Evolutionary conservation across 495 filamentous ascomycete genomes (phyloP).

Genomic region (Copromyces sp.): DNA sequence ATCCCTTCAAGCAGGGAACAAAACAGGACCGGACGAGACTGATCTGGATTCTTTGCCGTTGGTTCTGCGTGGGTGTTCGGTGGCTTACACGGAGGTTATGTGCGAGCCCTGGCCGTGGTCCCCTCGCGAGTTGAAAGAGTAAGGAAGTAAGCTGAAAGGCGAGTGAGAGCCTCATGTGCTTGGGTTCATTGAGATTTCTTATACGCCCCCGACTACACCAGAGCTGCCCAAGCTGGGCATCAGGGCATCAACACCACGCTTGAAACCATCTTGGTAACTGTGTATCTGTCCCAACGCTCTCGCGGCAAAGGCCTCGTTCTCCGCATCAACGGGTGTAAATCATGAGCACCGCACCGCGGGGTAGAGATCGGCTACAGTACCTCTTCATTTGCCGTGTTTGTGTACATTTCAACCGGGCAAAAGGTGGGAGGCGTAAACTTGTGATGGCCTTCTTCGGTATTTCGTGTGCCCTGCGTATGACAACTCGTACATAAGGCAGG

Average conservation of each 20-base stretch:
- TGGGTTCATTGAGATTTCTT: not conserved
- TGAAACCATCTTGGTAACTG: not conserved
- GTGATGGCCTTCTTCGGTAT: not conserved
- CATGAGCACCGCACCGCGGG: not conserved
- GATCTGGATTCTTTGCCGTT: not conserved
- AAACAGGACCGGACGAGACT: not conserved
- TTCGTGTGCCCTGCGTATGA: not conserved
- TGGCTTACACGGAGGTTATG: not conserved
- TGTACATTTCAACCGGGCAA: not conserved
- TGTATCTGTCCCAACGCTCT: not conserved
- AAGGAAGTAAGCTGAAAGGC: not conserved
- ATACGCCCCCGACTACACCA: not conserved
- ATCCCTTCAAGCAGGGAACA: not conserved
- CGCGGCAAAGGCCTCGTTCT: not conserved
- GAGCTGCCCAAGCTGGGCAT: not conserved
- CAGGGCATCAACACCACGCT: not conserved
- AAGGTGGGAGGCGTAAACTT: not conserved
- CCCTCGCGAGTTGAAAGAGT: not conserved
- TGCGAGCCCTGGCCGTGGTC: not conserved
- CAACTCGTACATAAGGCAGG: not conserved
- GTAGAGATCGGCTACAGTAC: not conserved
- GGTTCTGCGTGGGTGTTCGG: not conserved
- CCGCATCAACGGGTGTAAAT: not conserved
- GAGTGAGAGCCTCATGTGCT: not conserved
- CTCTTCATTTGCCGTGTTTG: not conserved